These are phyloP conservation scores for Cryphonectria radicalis DNA, from an alignment of 2,329 filamentous ascomycete species.

Conservation along the genomic window DNA sequence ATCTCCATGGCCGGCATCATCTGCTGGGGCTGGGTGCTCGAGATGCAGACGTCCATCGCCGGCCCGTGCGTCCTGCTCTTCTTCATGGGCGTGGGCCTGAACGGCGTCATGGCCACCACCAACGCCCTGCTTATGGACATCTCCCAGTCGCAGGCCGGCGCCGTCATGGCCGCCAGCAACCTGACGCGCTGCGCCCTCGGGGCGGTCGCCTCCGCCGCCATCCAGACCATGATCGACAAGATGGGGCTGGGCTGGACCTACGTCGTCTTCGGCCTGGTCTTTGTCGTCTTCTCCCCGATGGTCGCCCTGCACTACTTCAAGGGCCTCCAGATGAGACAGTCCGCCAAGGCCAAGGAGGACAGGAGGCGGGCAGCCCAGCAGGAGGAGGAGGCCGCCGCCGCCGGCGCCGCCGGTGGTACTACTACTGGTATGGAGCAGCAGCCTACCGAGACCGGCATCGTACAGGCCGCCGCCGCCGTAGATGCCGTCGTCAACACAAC, in stretches of 20 bases:
- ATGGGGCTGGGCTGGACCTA: slow-evolving; percentile 22
- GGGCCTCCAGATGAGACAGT: slow-evolving; percentile 13
- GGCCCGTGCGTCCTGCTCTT: slow-evolving; percentile 47
- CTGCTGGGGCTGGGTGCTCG: slow-evolving; percentile 49
- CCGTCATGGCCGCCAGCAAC: slow-evolving; percentile 23
- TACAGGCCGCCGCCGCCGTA: neutral
- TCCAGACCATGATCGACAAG: slow-evolving; percentile 21
- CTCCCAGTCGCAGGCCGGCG: slow-evolving; percentile 11
- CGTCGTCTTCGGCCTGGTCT: slow-evolving; percentile 16
- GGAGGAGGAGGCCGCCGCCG: too few species aligned
- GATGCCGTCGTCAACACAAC: slow-evolving; percentile 8
- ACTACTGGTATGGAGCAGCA: neutral
- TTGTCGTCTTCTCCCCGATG: slow-evolving; percentile 15
- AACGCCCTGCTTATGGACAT: slow-evolving; percentile 22
- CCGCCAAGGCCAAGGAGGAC: slow-evolving; percentile 16
- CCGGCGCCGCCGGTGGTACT: neutral
- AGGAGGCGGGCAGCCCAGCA: neutral
- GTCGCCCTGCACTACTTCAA: slow-evolving; percentile 14
- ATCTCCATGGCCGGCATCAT: slow-evolving; percentile 48
- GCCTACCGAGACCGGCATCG: neutral
- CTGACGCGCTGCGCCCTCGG: slow-evolving; percentile 19
- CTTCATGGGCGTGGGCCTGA: slow-evolving; percentile 38
- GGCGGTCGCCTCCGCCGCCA: slow-evolving; percentile 14
- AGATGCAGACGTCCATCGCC: slow-evolving; percentile 43
- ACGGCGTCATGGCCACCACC: slow-evolving; percentile 23